These are phyloP conservation scores for Saccharomycodes ludwigii DNA, from an alignment of 805 yeast species.

Conservation along the genomic window DNA sequence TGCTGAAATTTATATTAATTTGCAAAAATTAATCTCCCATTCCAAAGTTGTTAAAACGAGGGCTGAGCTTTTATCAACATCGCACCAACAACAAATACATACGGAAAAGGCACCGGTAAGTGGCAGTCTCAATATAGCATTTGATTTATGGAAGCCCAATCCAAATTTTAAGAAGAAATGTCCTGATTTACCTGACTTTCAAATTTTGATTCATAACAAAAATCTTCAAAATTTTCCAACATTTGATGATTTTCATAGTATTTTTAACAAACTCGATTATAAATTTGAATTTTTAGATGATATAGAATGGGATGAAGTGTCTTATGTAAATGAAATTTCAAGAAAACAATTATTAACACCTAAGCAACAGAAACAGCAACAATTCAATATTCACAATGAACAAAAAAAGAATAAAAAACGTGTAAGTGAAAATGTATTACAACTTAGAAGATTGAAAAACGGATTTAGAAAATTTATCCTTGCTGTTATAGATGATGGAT, in stretches of 20 bases:
- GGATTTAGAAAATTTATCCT: constrained; percentile 42
- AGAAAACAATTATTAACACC: constrained; percentile 5
- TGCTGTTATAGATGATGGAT: constrained; percentile 70
- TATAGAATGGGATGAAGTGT: constrained; percentile 13
- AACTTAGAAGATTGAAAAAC: constrained; percentile 29
- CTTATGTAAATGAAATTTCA: constrained; percentile 10
- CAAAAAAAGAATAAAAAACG: constrained; percentile 9
- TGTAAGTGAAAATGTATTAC: constrained; percentile 18
- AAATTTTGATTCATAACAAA: constrained; percentile 46
- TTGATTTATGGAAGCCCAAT: constrained; percentile 76
- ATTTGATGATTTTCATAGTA: constrained; percentile 27
- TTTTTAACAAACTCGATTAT: constrained; percentile 22
- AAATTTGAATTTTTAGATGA: constrained; percentile 23
- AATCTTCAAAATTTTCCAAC: constrained; percentile 33
- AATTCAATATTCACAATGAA: constrained; percentile 3
- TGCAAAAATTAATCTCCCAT: constrained; percentile 18
- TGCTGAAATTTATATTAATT: constrained; percentile 20
- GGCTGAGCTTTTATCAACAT: background rate
- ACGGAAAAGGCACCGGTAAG: constrained; percentile 1
- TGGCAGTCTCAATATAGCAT: constrained; percentile 28
- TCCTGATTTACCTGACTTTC: constrained; percentile 69
- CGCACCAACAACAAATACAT: background rate
- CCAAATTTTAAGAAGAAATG: constrained; percentile 53
- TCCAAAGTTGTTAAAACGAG: background rate
- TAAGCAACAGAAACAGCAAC: background rate